phyloP scores from a whole-genome alignment of 2,329 filamentous ascomycete species.

The Colletotrichum ledebouriae region DNA sequence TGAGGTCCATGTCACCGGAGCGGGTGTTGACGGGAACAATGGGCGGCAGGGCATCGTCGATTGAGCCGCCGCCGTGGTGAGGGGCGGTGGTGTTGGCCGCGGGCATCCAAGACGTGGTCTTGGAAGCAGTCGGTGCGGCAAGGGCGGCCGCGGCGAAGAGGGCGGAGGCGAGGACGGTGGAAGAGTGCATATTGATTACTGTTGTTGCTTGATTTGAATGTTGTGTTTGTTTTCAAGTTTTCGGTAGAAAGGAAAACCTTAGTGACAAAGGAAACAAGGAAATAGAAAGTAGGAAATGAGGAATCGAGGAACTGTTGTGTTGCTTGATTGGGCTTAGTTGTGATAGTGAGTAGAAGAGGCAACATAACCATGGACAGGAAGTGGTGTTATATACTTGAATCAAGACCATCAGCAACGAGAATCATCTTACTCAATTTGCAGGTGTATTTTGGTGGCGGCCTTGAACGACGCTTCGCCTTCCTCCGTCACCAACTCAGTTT shows the following conservation, averaged over 20 bases:
- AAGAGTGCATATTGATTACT: slow-evolving; percentile 38
- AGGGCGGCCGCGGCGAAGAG: slow-evolving; percentile 41
- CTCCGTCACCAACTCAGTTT: not conserved
- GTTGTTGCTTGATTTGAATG: not conserved
- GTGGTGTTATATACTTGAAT: not conserved
- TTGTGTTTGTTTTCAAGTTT: not conserved
- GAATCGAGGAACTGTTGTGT: not conserved
- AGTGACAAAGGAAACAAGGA: slow-evolving; percentile 28
- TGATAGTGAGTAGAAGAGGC: slow-evolving; percentile 9
- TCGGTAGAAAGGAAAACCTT: slow-evolving; percentile 16
- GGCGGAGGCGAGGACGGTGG: slow-evolving; percentile 35
- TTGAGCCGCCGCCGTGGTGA: slow-evolving; percentile 28
- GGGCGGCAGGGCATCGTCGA: slow-evolving; percentile 46
- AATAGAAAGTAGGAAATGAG: not conserved
- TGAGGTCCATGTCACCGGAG: slow-evolving; percentile 59
- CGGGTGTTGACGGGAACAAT: slow-evolving; percentile 57
- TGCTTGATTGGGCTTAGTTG: not conserved
- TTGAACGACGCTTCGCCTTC: not conserved
- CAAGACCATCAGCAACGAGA: not conserved
- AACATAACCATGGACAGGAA: not conserved
- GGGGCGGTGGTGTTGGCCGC: slow-evolving; percentile 3
- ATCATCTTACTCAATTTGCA: too few relatives aligned
- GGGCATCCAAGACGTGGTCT: slow-evolving; percentile 1
- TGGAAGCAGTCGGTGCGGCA: slow-evolving; percentile 35
- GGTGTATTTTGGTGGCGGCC: not conserved